A percentile compares a stretch with the other conserved stretches of the same genome.
Conservation (phyloP, 225 moss, liverwort and hornwort genomes). For the Climacium dendroides region DNA sequence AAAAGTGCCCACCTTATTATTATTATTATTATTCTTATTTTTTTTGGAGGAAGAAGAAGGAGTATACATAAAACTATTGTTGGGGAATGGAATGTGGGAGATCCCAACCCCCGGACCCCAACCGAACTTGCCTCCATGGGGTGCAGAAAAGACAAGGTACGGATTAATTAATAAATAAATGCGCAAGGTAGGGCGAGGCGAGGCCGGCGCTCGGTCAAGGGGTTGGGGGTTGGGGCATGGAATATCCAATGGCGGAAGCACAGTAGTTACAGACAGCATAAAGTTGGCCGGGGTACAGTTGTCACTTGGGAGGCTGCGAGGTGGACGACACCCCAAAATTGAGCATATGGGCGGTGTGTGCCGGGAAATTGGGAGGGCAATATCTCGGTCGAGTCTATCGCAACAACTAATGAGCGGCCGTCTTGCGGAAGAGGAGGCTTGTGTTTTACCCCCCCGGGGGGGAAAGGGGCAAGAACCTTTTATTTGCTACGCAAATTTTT, state of each 20-base stretch:
- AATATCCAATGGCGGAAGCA: not conserved
- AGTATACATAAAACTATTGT: too few relatives aligned
- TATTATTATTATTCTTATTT: too few relatives aligned
- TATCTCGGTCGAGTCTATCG: too few relatives aligned
- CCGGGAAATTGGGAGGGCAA: not conserved
- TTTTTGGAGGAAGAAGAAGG: too few relatives aligned
- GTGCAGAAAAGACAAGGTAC: not conserved
- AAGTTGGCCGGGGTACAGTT: not conserved
- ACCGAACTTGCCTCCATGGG: not conserved
- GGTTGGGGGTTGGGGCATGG: too few relatives aligned
- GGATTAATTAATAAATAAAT: not conserved
- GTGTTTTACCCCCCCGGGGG: too few relatives aligned
- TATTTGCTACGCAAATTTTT: too few relatives aligned
- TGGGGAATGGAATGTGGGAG: not conserved
- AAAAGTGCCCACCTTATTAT: too few relatives aligned
- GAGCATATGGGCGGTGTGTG: not conserved
- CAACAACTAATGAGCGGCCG: too few relatives aligned
- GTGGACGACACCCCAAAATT: not conserved
- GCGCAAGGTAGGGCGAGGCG: not conserved
- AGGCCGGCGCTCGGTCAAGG: not conserved
- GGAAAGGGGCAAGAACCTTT: too few relatives aligned
- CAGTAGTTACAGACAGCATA: not conserved
- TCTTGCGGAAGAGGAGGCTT: too few relatives aligned
- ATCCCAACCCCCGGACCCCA: too few relatives aligned
- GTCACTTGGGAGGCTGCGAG: not conserved